Evolutionary conservation across 1,284 basidiomycete genomes (phyloP).

Genomic region (Trametes hirsuta): DNA sequence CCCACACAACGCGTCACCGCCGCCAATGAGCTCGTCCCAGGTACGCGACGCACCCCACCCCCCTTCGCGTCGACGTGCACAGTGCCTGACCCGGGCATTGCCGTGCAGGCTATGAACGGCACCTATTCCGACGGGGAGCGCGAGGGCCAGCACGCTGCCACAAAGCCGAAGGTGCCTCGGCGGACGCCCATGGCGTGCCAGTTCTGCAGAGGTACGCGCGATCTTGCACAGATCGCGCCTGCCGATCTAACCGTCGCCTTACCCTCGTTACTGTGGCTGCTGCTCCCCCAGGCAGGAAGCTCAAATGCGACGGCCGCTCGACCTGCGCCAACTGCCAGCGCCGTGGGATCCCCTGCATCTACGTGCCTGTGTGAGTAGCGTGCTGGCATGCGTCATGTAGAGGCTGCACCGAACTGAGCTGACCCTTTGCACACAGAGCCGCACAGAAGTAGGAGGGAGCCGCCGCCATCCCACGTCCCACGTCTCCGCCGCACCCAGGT

Average conservation of each 20-base stretch:
- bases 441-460: conserved; percentile 10
- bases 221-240: conserved; percentile 7
- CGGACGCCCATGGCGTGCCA: conserved; percentile 36
- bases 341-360: conserved; percentile 34
- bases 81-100: conserved; percentile 4
- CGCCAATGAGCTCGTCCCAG: conserved; percentile 21
- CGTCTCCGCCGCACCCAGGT: conserved; percentile 11
- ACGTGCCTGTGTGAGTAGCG: conserved; percentile 35
- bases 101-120: conserved; percentile 4
- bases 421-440: conserved; percentile 3
- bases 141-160: conserved; percentile 11
- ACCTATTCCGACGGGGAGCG: conserved; percentile 21
- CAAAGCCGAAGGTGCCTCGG: conserved; percentile 27
- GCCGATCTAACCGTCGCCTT: conserved; percentile 7
- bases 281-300: conserved; percentile 31
- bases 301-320: conserved; percentile 38
- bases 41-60: conserved; percentile 8
- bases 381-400: not conserved
- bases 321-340: conserved; percentile 37
- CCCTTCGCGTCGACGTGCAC: not conserved
- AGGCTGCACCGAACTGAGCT: not conserved
- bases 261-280: not conserved
- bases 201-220: conserved; percentile 32
- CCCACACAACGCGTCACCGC: not conserved
- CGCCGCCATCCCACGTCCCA: not conserved